Base-by-base conservation (phyloP, 495 filamentous ascomycete genomes). In the Bacidia gigantensis region DNA sequence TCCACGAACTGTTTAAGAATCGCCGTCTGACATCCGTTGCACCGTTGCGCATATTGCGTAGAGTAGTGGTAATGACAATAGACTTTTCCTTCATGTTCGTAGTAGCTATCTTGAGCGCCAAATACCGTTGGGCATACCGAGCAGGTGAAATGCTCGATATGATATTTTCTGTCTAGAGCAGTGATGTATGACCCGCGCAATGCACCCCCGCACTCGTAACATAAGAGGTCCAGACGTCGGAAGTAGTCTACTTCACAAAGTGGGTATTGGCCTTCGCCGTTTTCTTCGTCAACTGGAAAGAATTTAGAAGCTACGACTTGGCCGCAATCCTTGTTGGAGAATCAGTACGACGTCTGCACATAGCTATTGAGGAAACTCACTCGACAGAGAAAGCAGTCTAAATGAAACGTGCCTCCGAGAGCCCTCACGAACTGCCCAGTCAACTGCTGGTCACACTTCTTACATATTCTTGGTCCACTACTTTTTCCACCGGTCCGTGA, bases 51-150 rank as follows among this genome's bases (percentile, higher is more conserved):
- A 63, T 96, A 99, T 61, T 87, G 86, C 11, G 93, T 97, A 23
- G 90, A 96, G 68, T 99, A 99, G 66, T 99, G 93, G 60, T 92
- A 99, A 61, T 99, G 93, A 64, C 93, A 99, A 64, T 94, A 99
- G 11, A 99, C 92, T 53, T 86, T 84, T 51, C 88, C 82, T 57
- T 96, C 89, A 55, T 99, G 93, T 62, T 99, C 93, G 64, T 99
- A 99, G 64, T 99, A 99, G 56, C 87, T 95, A 67, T 99, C 93
- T 60, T 92, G 86, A 11, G 93, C 92, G 39, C 93, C 93, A 63
- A 99, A 99, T 0, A 99, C 86, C 0, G 90, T 95, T 3, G 90
- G 88, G 64, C 93, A 99, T 49, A 95, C 81, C 14, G 89, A 95
- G 66, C 93, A 99, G 25, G 93, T 99, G 63, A 99, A 99, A 68